Base-by-base conservation (phyloP, 139 green algal genomes). In the Asterochloris erici region DNA sequence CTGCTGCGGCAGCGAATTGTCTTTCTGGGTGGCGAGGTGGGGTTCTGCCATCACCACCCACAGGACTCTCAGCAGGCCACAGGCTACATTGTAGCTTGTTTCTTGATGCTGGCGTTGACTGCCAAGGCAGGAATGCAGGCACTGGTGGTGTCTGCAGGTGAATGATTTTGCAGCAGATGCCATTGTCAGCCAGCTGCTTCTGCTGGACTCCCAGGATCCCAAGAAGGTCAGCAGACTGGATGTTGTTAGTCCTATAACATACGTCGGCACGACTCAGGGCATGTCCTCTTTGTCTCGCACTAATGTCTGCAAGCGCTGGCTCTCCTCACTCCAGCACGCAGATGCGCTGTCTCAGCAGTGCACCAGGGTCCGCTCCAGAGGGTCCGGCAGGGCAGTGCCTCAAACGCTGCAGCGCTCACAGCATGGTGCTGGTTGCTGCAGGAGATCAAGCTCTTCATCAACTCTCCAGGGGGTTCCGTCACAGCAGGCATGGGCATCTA, bases 391-490 rank as follows among this genome's bases (percentile, higher is more conserved):
- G 70, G 26, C 14, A 21, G 14, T 38, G 70, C 26, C 70, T 54
- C 4, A 54, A 54, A 2, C 6, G 73, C 24, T 77, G 79, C 68
- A 62, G 10, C 11, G 19, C 4, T 79, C 14, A 54, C 29, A 0
- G 24, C 24, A 62, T 26, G 73, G 62, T 38, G 19, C 4, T 38
- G 69, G 38, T 78, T 73, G 23, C 21, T 70, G 11, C 86, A 92
- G 89, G 97, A 99, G 88, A 99, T 99, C 88, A 98, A 98, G 89
- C 79, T 99, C n/a, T 98, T 99, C 90, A 99, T 99, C 87, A 99
- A 99, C 89, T 99, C 96, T 26, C 97, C 97, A 28, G 97, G 97
- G 81, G 97, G 97, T 78, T 98, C 92, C 15, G 97, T 99, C 9
- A 99, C 97, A 17, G 97, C 97, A 9, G 97, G 97, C 82, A 97